Evolutionary conservation across 2,329 filamentous ascomycete species (phyloP).

Genomic region (Penicillium hordei): DNA sequence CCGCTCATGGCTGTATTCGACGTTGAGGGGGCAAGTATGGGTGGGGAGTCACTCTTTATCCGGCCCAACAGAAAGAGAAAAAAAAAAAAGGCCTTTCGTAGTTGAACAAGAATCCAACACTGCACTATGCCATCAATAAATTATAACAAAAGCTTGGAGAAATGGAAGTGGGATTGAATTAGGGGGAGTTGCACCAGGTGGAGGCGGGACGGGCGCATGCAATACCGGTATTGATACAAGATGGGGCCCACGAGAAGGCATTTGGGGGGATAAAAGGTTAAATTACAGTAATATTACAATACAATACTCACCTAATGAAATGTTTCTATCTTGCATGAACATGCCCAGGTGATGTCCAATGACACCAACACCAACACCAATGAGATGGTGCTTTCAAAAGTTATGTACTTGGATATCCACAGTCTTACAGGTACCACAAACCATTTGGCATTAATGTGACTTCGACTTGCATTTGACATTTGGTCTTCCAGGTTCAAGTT

Average conservation of each 20-base stretch:
- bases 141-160: slow-evolving; percentile 1
- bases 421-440: neutral
- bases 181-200: slow-evolving; percentile 6
- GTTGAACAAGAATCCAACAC: neutral
- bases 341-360: neutral
- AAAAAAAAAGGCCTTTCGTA: neutral
- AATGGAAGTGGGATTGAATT: slow-evolving; percentile 12
- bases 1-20: slow-evolving; percentile 25
- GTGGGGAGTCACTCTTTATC: slow-evolving; percentile 19
- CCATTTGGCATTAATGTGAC: neutral
- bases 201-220: slow-evolving; percentile 5
- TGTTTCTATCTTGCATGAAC: neutral
- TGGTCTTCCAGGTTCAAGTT: neutral
- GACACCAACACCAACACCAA: neutral
- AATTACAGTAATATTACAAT: neutral
- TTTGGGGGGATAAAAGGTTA: neutral
- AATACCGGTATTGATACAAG: slow-evolving; percentile 6
- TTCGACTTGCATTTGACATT: neutral
- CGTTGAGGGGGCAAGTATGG: slow-evolving; percentile 15
- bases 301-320: neutral
- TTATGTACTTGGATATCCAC: neutral
- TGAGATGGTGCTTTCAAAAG: neutral
- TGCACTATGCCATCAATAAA: neutral
- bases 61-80: neutral
- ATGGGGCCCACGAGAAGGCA: neutral